Evolutionary conservation across 768 basidiomycete genomes (phyloP).

Genomic region (Candolleomyces efflorescens): DNA sequence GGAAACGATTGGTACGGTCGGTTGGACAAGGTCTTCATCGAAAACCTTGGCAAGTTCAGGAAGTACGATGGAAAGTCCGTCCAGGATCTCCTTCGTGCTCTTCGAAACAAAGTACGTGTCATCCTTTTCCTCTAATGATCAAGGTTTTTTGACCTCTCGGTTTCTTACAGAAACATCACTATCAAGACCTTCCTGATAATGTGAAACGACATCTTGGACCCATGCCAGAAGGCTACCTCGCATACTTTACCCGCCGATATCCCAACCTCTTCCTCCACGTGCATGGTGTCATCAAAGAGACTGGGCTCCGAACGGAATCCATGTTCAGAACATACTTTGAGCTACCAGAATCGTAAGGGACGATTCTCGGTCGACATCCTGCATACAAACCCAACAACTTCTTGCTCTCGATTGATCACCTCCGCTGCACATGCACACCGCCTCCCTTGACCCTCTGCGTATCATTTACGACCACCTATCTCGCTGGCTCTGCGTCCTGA

Average conservation of each 20-base stretch:
- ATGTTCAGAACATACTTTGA: slow-evolving; percentile 93
- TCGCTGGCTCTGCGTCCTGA: neutral
- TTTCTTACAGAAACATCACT: slow-evolving; percentile 82
- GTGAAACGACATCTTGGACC: slow-evolving; percentile 85
- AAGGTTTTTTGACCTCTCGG: neutral
- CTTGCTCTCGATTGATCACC: neutral
- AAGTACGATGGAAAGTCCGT: slow-evolving; percentile 93
- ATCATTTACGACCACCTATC: neutral
- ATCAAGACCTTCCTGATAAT: slow-evolving; percentile 92
- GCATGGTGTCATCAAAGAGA: slow-evolving; percentile 72
- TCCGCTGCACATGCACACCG: neutral
- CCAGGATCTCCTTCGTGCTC: slow-evolving; percentile 86
- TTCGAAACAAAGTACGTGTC: slow-evolving; percentile 84
- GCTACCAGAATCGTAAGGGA: slow-evolving; percentile 34
- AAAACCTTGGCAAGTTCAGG: slow-evolving; percentile 94
- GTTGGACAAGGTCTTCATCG: slow-evolving; percentile 86
- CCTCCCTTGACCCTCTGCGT: neutral
- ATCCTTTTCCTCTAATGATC: neutral
- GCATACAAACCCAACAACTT: neutral
- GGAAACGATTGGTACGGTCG: slow-evolving; percentile 88
- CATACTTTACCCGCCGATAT: slow-evolving; percentile 92
- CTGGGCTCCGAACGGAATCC: slow-evolving; percentile 72
- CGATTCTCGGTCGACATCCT: neutral
- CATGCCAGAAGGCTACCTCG: slow-evolving; percentile 89
- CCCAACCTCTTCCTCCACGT: slow-evolving; percentile 91